Conservation (phyloP, 1,284 basidiomycete genomes). For the Heterobasidion annosum region DNA sequence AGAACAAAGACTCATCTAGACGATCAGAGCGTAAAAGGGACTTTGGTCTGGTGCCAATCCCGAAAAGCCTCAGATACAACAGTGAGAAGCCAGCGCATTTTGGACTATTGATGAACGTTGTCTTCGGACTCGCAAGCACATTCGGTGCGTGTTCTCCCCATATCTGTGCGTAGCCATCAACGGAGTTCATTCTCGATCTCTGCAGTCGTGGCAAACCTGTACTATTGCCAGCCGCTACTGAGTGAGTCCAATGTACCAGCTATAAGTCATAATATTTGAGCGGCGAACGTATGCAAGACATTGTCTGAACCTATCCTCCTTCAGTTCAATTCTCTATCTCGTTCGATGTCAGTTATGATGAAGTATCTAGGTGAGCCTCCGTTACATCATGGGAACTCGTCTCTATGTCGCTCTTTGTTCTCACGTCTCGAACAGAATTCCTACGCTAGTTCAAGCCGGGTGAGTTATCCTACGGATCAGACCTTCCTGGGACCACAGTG, state of each 20-base stretch:
- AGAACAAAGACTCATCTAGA: background rate
- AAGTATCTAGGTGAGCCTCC: conserved; percentile 40
- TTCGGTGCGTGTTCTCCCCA: conserved; percentile 22
- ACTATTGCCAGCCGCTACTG: conserved; percentile 66
- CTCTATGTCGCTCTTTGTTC: conserved; percentile 35
- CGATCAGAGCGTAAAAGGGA: conserved; percentile 22
- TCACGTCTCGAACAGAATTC: conserved; percentile 20
- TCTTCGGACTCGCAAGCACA: conserved; percentile 65
- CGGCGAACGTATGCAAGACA: background rate
- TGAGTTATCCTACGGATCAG: too few relatives aligned
- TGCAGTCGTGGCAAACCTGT: conserved; percentile 53
- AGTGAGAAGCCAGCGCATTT: conserved; percentile 51
- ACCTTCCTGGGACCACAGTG: background rate
- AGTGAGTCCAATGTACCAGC: conserved; percentile 29
- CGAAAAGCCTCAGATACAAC: conserved; percentile 49
- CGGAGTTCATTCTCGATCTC: background rate
- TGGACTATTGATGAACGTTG: conserved; percentile 47
- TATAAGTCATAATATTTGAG: background rate
- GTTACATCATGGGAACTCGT: conserved; percentile 22
- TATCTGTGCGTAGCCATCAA: conserved; percentile 11
- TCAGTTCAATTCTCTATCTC: conserved; percentile 44
- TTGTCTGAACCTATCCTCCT: background rate
- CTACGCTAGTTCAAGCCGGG: conserved; percentile 40
- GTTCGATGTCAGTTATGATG: conserved; percentile 47
- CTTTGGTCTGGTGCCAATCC: conserved; percentile 63